Percentiles rank a stretch among this genome's conserved stretches.
Evolutionary conservation across 768 basidiomycete species (phyloP).

Genomic region (Xerocomellus dryophilus): DNA sequence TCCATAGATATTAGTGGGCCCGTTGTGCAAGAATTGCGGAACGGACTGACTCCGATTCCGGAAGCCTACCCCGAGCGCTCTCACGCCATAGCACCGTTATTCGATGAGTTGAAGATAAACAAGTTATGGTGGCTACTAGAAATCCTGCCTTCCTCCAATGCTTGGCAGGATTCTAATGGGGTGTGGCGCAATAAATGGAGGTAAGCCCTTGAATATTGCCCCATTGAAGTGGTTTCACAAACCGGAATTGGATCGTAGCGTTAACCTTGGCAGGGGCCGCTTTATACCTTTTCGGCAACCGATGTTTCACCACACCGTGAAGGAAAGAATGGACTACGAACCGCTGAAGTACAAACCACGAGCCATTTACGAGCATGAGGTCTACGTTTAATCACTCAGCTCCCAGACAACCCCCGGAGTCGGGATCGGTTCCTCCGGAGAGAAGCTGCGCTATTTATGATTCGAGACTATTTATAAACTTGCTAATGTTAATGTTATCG

Average conservation of each 20-base stretch:
- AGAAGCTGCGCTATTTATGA: not conserved
- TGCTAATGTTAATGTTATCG: not conserved
- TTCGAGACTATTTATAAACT: no score
- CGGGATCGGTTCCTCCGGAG: not conserved
- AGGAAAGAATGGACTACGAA: conserved; percentile 49
- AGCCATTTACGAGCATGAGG: conserved; percentile 51
- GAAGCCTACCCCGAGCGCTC: conserved; percentile 11
- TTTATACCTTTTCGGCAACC: conserved; percentile 44
- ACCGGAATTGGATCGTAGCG: conserved; percentile 10
- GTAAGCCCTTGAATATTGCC: conserved; percentile 38
- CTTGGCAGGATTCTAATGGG: conserved; percentile 55
- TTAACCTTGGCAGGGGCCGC: conserved; percentile 58
- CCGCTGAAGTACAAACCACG: conserved; percentile 54
- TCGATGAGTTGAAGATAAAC: conserved; percentile 47
- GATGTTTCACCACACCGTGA: conserved; percentile 62
- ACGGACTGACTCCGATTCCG: not conserved
- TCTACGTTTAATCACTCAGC: conserved; percentile 39
- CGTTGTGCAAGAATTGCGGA: not conserved
- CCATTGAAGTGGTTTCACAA: not conserved
- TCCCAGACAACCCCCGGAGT: not conserved
- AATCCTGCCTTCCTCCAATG: conserved; percentile 50
- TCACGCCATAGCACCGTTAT: conserved; percentile 46
- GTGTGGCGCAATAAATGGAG: conserved; percentile 52
- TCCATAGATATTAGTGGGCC: not conserved
- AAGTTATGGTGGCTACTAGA: conserved; percentile 73